These are phyloP conservation scores for Histomonas meleagridis DNA, from an alignment of 208 protist species.

Conservation along the genomic window DNA sequence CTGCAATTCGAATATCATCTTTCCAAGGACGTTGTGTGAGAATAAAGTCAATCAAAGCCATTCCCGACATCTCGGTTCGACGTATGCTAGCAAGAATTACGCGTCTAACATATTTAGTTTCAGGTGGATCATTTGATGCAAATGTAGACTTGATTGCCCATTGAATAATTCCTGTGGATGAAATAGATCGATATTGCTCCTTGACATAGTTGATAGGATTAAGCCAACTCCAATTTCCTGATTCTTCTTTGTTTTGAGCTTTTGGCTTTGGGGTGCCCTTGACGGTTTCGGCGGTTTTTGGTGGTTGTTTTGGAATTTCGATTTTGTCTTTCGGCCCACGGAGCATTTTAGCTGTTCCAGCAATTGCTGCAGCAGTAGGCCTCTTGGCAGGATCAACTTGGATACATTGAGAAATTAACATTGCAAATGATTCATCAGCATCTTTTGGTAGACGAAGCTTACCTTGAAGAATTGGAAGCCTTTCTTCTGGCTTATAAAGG, in stretches of 20 bases:
- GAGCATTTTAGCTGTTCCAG: neutral
- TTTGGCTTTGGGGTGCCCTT: too few species aligned
- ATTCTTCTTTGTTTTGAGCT: too few species aligned
- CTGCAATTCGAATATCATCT: neutral
- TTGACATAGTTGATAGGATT: neutral
- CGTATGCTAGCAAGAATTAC: neutral
- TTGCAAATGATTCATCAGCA: neutral
- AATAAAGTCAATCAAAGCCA: neutral
- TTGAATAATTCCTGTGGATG: neutral
- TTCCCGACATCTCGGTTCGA: neutral
- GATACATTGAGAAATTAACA: neutral
- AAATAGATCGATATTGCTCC: neutral
- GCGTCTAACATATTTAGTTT: neutral
- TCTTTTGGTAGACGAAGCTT: neutral
- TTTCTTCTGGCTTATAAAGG: neutral
- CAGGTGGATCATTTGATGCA: constrained; percentile 8
- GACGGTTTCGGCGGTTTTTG: too few species aligned
- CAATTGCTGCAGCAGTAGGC: neutral
- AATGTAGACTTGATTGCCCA: neutral
- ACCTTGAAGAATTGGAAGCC: neutral
- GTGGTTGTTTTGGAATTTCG: neutral
- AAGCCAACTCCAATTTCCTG: neutral
- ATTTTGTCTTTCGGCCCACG: neutral
- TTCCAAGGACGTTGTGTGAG: neutral
- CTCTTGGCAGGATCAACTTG: neutral